phyloP scores from a whole-genome alignment of 1,284 basidiomycete species.

The Coniferiporia sulphurascens region DNA sequence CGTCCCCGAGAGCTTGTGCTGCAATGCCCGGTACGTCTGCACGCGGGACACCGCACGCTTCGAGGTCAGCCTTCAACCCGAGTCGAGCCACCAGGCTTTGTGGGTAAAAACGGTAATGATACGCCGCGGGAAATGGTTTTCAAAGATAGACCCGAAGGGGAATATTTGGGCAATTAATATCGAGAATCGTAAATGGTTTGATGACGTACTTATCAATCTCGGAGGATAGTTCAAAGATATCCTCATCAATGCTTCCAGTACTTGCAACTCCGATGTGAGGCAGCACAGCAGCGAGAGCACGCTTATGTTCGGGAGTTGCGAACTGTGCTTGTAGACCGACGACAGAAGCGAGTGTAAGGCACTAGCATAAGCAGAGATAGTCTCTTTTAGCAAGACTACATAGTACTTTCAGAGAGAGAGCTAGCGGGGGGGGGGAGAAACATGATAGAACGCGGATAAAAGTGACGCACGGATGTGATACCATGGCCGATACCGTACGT shows the following conservation, averaged over 20 bases:
- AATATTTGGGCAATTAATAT: no score
- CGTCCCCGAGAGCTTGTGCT: constrained; percentile 38
- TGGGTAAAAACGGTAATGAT: no score
- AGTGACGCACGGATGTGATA: constrained; percentile 64
- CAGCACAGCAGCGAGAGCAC: constrained; percentile 48
- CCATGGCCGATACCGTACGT: constrained; percentile 76
- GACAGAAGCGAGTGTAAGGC: constrained; percentile 67
- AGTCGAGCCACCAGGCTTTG: constrained; percentile 47
- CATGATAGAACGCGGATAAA: not conserved
- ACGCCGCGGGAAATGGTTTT: no score
- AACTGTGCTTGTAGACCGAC: constrained; percentile 53
- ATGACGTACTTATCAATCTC: constrained; percentile 52
- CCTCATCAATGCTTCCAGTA: constrained; percentile 56
- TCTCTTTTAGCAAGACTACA: no score
- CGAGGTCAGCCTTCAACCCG: constrained; percentile 51
- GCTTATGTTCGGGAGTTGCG: constrained; percentile 53
- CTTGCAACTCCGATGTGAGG: constrained; percentile 52
- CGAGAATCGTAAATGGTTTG: no score
- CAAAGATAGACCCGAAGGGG: no score
- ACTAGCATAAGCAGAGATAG: constrained; percentile 37
- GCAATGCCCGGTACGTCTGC: constrained; percentile 50
- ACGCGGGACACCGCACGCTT: constrained; percentile 54
- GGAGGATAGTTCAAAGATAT: constrained; percentile 47
- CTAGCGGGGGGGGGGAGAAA: no score
- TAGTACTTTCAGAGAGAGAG: no score